A percentile compares a stretch with the other conserved stretches of the same genome.
Evolutionary conservation across 345 rosid species (phyloP).

Genomic region (Moringa oleifera): DNA sequence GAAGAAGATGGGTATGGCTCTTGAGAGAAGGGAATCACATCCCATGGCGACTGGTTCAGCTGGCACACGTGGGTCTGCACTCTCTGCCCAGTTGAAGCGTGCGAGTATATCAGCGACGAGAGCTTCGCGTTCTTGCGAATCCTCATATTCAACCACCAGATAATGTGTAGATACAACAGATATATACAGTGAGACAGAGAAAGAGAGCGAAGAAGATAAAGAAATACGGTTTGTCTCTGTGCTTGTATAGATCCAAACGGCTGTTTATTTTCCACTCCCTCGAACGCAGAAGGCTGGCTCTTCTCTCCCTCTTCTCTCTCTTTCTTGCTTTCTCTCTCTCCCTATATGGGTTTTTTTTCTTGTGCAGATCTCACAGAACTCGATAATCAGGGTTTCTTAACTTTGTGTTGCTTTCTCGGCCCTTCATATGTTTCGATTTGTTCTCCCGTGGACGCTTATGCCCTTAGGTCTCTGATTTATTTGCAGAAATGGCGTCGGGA

Average conservation of each 20-base stretch:
- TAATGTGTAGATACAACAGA: constrained; percentile 1
- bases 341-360: constrained; percentile 15
- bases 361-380: constrained; percentile 77
- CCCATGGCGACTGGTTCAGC: constrained; percentile 99
- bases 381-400: constrained; percentile 52
- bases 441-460: constrained; percentile 22
- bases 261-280: constrained; percentile 1
- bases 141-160: constrained; percentile 49
- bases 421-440: constrained; percentile 50
- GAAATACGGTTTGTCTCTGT: no score
- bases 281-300: neutral
- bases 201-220: neutral
- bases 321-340: constrained; percentile 14
- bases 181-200: neutral
- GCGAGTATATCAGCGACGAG: constrained; percentile 36
- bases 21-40: constrained; percentile 55
- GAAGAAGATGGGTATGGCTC: constrained; percentile 17
- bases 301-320: constrained; percentile 10
- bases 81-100: constrained; percentile 34
- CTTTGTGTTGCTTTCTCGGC: constrained; percentile 49
- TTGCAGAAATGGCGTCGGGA: constrained; percentile 15
- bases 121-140: constrained; percentile 83
- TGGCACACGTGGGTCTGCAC: constrained; percentile 62
- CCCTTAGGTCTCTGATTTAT: constrained; percentile 23
- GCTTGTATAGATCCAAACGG: constrained; percentile 17